These are phyloP conservation scores for Mycena chlorophos DNA, from an alignment of 768 basidiomycete genomes.

Conservation along the genomic window DNA sequence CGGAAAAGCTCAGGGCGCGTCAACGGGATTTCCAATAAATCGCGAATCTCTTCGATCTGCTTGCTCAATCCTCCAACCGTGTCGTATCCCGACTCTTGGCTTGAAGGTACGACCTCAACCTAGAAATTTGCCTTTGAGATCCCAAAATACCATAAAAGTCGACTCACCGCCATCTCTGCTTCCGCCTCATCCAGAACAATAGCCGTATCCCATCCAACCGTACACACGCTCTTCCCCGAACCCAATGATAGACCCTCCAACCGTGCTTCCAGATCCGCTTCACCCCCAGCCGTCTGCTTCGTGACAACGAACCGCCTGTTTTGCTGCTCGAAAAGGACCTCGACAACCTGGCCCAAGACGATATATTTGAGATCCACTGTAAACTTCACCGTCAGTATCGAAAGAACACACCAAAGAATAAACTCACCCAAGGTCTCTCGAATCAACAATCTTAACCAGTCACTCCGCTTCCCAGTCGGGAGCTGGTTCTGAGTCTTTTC, in stretches of 20 bases:
- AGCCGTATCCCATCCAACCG: constrained; percentile 66
- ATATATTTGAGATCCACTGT: constrained; percentile 75
- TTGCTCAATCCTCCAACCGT: constrained; percentile 85
- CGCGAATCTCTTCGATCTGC: constrained; percentile 84
- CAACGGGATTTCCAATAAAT: constrained; percentile 84
- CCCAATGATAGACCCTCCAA: constrained; percentile 49
- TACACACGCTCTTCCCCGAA: constrained; percentile 50
- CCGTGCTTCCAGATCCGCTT: constrained; percentile 37
- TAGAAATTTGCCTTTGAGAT: neutral
- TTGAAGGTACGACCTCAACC: neutral
- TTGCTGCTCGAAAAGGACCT: constrained; percentile 63
- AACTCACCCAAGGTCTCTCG: constrained; percentile 71
- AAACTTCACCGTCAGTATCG: constrained; percentile 4
- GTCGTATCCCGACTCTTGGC: constrained; percentile 73
- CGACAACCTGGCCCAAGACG: constrained; percentile 57
- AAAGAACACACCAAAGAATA: constrained; percentile 17
- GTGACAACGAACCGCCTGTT: constrained; percentile 57
- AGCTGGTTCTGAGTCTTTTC: constrained; percentile 34
- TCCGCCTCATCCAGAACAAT: constrained; percentile 42
- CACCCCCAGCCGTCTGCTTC: constrained; percentile 15
- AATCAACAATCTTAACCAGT: constrained; percentile 70
- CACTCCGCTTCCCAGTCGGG: constrained; percentile 40
- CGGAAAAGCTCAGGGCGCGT: constrained; percentile 78
- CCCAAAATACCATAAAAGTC: constrained; percentile 17
- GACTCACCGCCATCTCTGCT: constrained; percentile 29